Evolutionary conservation across 192 early-diverging fungal genomes (phyloP).

Genomic region (Polychytrium aggregatum): DNA sequence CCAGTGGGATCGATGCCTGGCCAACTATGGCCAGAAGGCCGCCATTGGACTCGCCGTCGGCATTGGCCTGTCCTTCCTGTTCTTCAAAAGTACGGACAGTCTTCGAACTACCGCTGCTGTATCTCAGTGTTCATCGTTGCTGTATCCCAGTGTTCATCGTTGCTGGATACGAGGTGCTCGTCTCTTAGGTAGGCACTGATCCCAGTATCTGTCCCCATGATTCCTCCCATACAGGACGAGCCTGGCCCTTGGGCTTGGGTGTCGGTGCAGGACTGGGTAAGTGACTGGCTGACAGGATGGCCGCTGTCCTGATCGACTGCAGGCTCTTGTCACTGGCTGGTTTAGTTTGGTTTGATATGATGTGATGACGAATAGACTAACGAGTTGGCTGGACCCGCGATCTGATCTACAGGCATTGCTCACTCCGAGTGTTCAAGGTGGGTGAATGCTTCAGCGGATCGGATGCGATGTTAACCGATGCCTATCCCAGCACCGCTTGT

Average conservation of each 20-base stretch:
- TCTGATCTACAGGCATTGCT: no score
- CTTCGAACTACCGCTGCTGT: neutral
- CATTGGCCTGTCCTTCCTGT: slow-evolving; percentile 71
- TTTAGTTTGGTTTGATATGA: no score
- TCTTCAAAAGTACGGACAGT: slow-evolving; percentile 66
- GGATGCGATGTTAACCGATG: no score
- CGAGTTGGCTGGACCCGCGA: no score
- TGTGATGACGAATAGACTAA: no score
- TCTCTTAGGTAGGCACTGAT: neutral
- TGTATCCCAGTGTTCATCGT: neutral
- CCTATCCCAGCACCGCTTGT: no score
- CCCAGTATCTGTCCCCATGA: neutral
- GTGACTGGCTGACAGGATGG: no score
- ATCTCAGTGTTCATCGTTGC: neutral
- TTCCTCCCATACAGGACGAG: slow-evolving; percentile 40
- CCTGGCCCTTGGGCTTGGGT: slow-evolving; percentile 75
- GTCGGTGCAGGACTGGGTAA: slow-evolving; percentile 74
- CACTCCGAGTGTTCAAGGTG: slow-evolving; percentile 54
- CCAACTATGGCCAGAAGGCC: slow-evolving; percentile 71
- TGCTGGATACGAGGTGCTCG: neutral
- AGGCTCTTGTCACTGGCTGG: no score
- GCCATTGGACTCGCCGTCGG: slow-evolving; percentile 74
- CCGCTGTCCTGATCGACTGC: no score
- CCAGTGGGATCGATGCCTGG: slow-evolving; percentile 75
- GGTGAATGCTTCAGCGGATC: no score